Percentiles rank a stretch among this genome's conserved stretches.
Conservation (phyloP, 805 yeast species). For the Lipomyces yamadae region DNA sequence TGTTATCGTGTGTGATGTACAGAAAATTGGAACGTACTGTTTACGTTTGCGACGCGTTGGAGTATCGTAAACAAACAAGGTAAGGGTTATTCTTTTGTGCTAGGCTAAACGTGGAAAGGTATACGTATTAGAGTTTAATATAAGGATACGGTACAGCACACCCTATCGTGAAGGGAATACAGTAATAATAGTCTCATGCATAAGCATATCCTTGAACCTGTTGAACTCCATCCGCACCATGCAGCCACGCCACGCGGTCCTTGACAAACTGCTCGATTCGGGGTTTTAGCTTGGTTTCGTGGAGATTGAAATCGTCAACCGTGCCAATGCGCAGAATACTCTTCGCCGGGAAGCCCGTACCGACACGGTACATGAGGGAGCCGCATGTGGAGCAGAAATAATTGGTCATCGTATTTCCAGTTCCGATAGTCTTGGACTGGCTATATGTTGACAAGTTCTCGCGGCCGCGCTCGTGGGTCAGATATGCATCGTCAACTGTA, state of each 20-base stretch:
- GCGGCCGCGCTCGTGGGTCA: constrained; percentile 7
- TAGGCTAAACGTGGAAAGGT: too few relatives aligned
- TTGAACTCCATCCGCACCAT: too few relatives aligned
- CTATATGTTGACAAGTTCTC: neutral
- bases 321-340: constrained; percentile 2
- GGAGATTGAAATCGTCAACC: neutral
- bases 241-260: neutral
- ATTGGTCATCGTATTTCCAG: neutral
- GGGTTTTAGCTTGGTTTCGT: constrained; percentile 2
- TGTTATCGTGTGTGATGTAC: too few relatives aligned
- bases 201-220: too few relatives aligned
- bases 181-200: too few relatives aligned
- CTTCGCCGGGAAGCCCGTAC: neutral
- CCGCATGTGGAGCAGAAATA: constrained; percentile 4
- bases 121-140: too few relatives aligned
- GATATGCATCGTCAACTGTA: neutral
- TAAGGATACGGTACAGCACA: too few relatives aligned
- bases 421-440: neutral
- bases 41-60: too few relatives aligned
- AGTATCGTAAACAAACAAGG: too few relatives aligned
- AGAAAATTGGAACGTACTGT: too few relatives aligned
- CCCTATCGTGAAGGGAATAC: too few relatives aligned
- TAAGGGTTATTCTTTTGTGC: too few relatives aligned
- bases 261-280: constrained; percentile 1
- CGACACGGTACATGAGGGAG: constrained; percentile 3